A percentile compares a stretch with the other conserved stretches of the same genome.
phyloP scores from a whole-genome alignment of 2,329 filamentous ascomycete genomes.

The Colletotrichum cereale region DNA sequence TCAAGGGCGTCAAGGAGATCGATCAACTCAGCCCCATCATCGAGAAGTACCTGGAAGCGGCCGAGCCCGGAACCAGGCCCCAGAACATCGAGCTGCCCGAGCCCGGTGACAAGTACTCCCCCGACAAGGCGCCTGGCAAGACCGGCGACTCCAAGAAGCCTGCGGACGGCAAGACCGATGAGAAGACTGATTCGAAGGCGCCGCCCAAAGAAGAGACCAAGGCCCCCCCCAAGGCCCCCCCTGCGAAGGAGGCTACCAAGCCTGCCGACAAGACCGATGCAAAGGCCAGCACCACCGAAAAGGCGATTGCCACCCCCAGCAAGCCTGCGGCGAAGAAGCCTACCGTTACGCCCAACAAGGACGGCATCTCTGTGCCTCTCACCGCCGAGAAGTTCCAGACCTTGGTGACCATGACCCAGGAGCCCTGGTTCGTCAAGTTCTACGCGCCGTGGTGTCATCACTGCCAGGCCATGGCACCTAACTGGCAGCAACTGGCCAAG shows the following conservation, averaged over 20 bases:
- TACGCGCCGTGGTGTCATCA: constrained; percentile 98
- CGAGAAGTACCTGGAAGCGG: constrained; percentile 81
- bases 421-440: constrained; percentile 99
- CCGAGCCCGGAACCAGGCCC: constrained; percentile 84
- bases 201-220: constrained; percentile 43
- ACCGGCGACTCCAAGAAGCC: constrained; percentile 42
- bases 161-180: constrained; percentile 40
- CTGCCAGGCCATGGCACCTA: constrained; percentile 92
- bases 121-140: constrained; percentile 49
- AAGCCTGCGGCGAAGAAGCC: constrained; percentile 61
- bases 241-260: constrained; percentile 26
- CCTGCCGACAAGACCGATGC: constrained; percentile 49
- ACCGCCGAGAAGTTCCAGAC: constrained; percentile 89
- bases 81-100: constrained; percentile 76
- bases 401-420: constrained; percentile 85
- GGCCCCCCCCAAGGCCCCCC: constrained; percentile 30
- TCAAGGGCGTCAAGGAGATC: constrained; percentile 77
- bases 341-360: constrained; percentile 75
- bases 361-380: constrained; percentile 80
- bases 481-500: constrained; percentile 89
- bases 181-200: constrained; percentile 48
- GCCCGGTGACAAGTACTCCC: constrained; percentile 70
- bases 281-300: constrained; percentile 42
- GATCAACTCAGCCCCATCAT: constrained; percentile 75
- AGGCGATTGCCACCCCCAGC: constrained; percentile 47